These are phyloP conservation scores for Paraconiothyrium brasiliense DNA, from an alignment of 2,329 filamentous ascomycete species.

Conservation along the genomic window DNA sequence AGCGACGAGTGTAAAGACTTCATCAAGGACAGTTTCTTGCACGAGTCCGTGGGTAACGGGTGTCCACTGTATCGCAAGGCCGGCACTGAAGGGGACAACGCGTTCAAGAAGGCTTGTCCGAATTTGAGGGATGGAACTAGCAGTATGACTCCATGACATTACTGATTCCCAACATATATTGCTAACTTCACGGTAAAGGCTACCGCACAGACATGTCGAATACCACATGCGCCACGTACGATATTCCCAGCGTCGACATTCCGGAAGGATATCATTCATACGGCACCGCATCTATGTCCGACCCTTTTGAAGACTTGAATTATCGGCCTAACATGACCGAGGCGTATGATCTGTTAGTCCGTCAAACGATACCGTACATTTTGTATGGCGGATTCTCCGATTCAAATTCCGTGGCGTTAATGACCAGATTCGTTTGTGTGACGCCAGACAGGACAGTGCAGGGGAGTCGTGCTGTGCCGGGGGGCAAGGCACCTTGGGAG, in stretches of 20 bases:
- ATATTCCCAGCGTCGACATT: background rate
- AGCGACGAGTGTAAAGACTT: background rate
- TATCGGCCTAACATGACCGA: background rate
- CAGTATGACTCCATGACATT: background rate
- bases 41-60: background rate
- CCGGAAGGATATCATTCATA: background rate
- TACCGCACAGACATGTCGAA: background rate
- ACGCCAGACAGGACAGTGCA: background rate
- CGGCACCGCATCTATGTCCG: background rate
- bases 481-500: slow-evolving; percentile 1
- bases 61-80: background rate
- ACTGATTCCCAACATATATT: too few species aligned
- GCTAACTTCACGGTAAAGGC: background rate
- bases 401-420: background rate
- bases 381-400: background rate
- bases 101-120: background rate
- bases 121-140: background rate
- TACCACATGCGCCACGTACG: background rate
- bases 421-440: background rate
- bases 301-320: background rate
- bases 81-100: background rate
- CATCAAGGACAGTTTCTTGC: background rate
- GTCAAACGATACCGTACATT: background rate
- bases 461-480: background rate
- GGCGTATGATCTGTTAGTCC: background rate